Evolutionary conservation across 345 rosid species (phyloP), one percentile per base, ranked within the genome.

Genomic region (Syzygium aqueum): DNA sequence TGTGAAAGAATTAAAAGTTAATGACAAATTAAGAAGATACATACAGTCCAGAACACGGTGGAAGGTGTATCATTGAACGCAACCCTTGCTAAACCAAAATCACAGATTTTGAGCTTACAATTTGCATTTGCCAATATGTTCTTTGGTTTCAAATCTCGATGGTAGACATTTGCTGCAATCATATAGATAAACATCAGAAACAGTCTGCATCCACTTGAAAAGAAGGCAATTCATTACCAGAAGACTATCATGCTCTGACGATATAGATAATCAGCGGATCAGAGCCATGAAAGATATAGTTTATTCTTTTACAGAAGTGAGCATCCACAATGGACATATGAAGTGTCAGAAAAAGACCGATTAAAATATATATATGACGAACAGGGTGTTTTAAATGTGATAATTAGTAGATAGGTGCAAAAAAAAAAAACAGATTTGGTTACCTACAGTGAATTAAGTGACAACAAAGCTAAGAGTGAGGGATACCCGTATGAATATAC

Each of bases 111-210:
- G 84, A 97, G 97, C 88, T 97, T 97, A 91, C 98, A 97, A 86
- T 97, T 95, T 84, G 99, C 99, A 95, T 97, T 97, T 77, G 99
- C 99, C 93, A 97, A 89, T 88, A 97, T 97, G 88, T 97, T 97
- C 93, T 97, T 97, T 27, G 99, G 98, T 87, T 97, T 97, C 88
- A 97, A 91, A 88, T 97, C 99, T 89, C 99, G 93, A 88, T 97
- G 98, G 91, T 93, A 97, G 85, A 96, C 99, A 50, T 95, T 97
- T 49, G 99, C 98, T 97, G 96, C 95, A 94, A 77, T 85, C 88
- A 93, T 12, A 33, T 84, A 6, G 30, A 40, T 19, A 54, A 52
- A 57, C 11, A 84, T 73, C 49, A 33, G 82, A 73, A 73, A 73
- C 49, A 73, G 82, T 73, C 49, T 19, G 49, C 37, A 73, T 21